Evolutionary conservation across 1,284 basidiomycete species (phyloP).

Genomic region (Volvariella volvacea): DNA sequence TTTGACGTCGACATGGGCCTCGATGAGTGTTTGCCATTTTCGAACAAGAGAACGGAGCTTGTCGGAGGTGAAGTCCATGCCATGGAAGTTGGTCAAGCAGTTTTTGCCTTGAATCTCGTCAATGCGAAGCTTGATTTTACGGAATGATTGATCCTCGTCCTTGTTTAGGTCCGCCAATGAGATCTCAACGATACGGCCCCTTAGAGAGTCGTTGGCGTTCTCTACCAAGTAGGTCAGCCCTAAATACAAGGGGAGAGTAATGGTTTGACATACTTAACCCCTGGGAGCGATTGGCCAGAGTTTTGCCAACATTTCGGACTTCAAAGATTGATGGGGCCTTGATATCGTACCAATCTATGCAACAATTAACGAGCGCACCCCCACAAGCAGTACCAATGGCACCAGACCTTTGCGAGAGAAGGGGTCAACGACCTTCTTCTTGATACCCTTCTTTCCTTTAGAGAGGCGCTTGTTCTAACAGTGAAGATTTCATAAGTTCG

Average conservation of each 20-base stretch:
- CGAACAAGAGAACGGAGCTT: slow-evolving; percentile 99
- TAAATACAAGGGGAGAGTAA: slow-evolving; percentile 1
- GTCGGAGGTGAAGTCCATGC: slow-evolving; percentile 99
- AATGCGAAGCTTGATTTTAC: slow-evolving; percentile 98
- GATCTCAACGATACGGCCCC: slow-evolving; percentile 94
- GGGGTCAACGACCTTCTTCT: slow-evolving; percentile 99
- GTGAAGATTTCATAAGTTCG: neutral
- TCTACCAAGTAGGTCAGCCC: slow-evolving; percentile 41
- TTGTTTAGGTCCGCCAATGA: slow-evolving; percentile 99
- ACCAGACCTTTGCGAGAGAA: slow-evolving; percentile 94
- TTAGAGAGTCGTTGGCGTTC: slow-evolving; percentile 98
- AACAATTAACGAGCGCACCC: neutral
- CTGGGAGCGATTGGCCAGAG: slow-evolving; percentile 96
- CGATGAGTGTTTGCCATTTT: slow-evolving; percentile 99
- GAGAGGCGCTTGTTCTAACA: slow-evolving; percentile 95
- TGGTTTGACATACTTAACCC: slow-evolving; percentile 78
- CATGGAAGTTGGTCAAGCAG: slow-evolving; percentile 99
- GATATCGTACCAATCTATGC: slow-evolving; percentile 96
- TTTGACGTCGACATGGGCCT: slow-evolving; percentile 98
- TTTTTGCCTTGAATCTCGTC: slow-evolving; percentile 99
- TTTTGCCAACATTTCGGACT: slow-evolving; percentile 96
- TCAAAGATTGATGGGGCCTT: slow-evolving; percentile 99
- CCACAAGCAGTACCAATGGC: slow-evolving; percentile 5
- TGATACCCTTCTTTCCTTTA: slow-evolving; percentile 99
- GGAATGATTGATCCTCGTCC: slow-evolving; percentile 99